phyloP scores from a whole-genome alignment of 306 rosid genomes.

The Malus fusca region DNA sequence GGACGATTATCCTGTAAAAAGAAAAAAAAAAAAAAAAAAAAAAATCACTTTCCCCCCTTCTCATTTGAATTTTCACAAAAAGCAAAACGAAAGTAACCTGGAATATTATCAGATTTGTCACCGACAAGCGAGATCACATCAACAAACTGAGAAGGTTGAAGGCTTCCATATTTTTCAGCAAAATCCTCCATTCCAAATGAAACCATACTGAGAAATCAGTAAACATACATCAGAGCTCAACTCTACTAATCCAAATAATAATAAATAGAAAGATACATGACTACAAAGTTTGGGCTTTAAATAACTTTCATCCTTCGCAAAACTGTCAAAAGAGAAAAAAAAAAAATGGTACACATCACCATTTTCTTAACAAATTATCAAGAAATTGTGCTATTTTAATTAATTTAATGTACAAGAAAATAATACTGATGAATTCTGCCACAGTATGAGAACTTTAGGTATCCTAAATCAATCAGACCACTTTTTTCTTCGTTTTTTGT shows the following conservation, averaged over 20 bases:
- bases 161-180: constrained; percentile 56
- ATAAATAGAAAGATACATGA: neutral
- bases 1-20: neutral
- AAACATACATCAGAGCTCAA: constrained; percentile 13
- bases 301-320: neutral
- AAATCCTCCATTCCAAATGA: constrained; percentile 94
- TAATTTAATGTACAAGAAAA: neutral
- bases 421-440: neutral
- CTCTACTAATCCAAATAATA: neutral
- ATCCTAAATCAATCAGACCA: neutral
- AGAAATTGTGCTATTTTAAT: neutral
- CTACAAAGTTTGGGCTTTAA: neutral
- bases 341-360: neutral
- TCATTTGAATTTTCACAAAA: neutral
- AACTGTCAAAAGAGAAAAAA: neutral
- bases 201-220: constrained; percentile 55
- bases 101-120: constrained; percentile 86
- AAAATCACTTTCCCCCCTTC: neutral
- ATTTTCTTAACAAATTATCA: neutral
- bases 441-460: neutral
- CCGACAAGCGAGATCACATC: constrained; percentile 83
- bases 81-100: constrained; percentile 50
- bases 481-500: no score
- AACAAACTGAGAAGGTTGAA: constrained; percentile 87
- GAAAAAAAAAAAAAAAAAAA: neutral